Evolutionary conservation across 2,329 filamentous ascomycete species (phyloP).

Genomic region (Paecilomyces fulvus): DNA sequence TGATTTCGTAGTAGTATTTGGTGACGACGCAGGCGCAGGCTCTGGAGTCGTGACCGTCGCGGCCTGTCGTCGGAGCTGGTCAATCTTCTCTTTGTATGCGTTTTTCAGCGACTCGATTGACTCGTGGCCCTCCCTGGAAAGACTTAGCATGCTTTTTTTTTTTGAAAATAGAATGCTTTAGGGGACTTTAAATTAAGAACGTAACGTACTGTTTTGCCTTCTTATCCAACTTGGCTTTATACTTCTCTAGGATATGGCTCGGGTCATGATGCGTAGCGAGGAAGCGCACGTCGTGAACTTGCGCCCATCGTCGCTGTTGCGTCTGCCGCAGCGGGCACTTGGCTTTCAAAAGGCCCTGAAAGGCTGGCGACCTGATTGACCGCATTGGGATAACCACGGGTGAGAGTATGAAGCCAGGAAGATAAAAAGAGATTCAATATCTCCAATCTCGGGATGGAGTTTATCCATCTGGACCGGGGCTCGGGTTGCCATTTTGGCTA

Average conservation of each 20-base stretch:
- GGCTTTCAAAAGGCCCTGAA: conserved; percentile 40
- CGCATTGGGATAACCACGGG: conserved; percentile 34
- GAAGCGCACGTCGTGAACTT: conserved; percentile 86
- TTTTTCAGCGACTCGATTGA: conserved; percentile 54
- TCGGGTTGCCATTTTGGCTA: neutral
- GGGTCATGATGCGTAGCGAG: conserved; percentile 67
- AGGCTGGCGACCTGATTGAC: conserved; percentile 38
- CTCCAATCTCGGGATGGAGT: neutral
- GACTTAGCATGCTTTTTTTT: conserved; percentile 29
- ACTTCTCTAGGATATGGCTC: conserved; percentile 66
- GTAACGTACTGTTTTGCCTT: conserved; percentile 61
- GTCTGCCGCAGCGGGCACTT: conserved; percentile 19
- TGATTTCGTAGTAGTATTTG: conserved; percentile 8
- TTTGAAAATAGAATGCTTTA: neutral
- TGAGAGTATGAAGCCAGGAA: neutral
- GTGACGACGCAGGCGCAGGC: conserved; percentile 22
- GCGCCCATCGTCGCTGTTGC: conserved; percentile 74
- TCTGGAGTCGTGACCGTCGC: conserved; percentile 45
- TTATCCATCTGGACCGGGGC: neutral
- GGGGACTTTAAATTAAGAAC: conserved; percentile 9
- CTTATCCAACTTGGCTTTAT: conserved; percentile 71
- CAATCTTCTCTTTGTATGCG: conserved; percentile 78
- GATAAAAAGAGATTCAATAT: neutral
- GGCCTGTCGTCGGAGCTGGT: conserved; percentile 59
- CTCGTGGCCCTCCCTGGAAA: conserved; percentile 58